Evolutionary conservation across 192 early-diverging fungal genomes (phyloP).

Genomic region (Chytriomyces confervae): DNA sequence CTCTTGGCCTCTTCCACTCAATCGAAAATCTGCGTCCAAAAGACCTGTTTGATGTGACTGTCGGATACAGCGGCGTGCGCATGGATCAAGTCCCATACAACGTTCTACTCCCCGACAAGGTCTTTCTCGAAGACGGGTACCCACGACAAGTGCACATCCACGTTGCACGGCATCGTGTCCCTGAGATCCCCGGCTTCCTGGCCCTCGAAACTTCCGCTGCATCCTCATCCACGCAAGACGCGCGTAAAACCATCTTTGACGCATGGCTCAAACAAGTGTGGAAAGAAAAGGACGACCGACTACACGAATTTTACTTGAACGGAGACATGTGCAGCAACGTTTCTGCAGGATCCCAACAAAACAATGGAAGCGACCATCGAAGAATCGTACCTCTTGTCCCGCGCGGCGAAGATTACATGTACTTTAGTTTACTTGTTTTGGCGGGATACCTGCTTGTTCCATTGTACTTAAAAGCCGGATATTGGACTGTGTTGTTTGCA

Average conservation of each 20-base stretch:
- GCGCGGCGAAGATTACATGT: not conserved
- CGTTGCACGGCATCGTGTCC: slow-evolving; percentile 44
- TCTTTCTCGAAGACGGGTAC: slow-evolving; percentile 74
- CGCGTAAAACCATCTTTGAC: slow-evolving; percentile 16
- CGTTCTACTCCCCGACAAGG: slow-evolving; percentile 75
- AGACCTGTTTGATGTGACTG: slow-evolving; percentile 86
- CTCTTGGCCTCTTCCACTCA: slow-evolving; percentile 80
- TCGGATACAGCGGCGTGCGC: slow-evolving; percentile 83
- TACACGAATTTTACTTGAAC: slow-evolving; percentile 22
- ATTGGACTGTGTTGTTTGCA: slow-evolving; percentile 4
- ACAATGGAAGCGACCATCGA: not conserved
- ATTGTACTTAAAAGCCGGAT: not conserved
- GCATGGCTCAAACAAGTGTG: slow-evolving; percentile 7
- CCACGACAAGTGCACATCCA: slow-evolving; percentile 86
- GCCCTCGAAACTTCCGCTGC: not conserved
- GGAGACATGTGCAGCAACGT: not conserved
- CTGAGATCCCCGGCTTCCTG: slow-evolving; percentile 45
- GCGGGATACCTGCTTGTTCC: not conserved
- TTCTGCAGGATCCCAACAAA: no score
- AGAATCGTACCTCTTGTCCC: not conserved
- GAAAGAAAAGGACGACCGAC: slow-evolving; percentile 22
- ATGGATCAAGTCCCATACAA: slow-evolving; percentile 79
- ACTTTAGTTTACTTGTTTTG: not conserved
- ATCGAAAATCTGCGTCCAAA: slow-evolving; percentile 69
- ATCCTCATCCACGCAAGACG: not conserved